These are phyloP conservation scores for Tulasnella sp. DNA, from an alignment of 768 basidiomycete species.

Conservation along the genomic window DNA sequence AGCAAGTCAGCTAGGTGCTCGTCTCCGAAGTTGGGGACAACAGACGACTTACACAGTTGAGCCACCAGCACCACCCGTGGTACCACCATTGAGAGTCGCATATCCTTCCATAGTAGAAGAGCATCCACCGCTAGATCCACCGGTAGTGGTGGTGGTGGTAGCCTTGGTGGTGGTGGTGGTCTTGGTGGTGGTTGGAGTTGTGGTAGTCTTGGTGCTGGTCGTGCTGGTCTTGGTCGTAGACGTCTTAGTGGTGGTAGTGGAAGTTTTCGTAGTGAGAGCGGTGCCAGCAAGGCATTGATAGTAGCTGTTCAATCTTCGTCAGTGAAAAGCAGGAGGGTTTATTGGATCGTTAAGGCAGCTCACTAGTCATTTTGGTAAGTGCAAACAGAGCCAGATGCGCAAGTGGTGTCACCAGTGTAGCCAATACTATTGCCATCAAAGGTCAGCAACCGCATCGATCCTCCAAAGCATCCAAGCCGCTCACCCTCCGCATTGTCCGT, in stretches of 20 bases:
- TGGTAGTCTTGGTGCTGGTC: neutral
- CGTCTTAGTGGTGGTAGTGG: neutral
- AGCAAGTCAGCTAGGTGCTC: neutral
- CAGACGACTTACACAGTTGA: constrained; percentile 26
- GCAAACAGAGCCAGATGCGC: neutral
- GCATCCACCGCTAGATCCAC: neutral
- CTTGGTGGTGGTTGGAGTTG: neutral
- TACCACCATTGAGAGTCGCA: constrained; percentile 30
- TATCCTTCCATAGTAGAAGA: constrained; percentile 16
- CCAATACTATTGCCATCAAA: neutral
- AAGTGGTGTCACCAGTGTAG: neutral
- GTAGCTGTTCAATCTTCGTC: neutral
- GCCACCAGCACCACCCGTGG: constrained; percentile 32
- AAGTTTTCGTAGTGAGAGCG: neutral
- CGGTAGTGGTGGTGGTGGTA: neutral
- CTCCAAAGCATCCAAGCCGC: neutral
- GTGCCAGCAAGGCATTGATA: neutral
- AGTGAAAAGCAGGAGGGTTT: neutral
- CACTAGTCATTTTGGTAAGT: constrained; percentile 10
- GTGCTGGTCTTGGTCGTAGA: neutral
- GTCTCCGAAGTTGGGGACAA: too few relatives aligned
- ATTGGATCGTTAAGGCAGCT: neutral
- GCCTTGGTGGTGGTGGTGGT: constrained; percentile 3
- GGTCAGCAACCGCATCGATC: neutral
- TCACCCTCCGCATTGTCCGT: constrained; percentile 13